These are phyloP conservation scores for Fremontodendron californicum DNA, from an alignment of 345 rosid genomes.

Conservation along the genomic window DNA sequence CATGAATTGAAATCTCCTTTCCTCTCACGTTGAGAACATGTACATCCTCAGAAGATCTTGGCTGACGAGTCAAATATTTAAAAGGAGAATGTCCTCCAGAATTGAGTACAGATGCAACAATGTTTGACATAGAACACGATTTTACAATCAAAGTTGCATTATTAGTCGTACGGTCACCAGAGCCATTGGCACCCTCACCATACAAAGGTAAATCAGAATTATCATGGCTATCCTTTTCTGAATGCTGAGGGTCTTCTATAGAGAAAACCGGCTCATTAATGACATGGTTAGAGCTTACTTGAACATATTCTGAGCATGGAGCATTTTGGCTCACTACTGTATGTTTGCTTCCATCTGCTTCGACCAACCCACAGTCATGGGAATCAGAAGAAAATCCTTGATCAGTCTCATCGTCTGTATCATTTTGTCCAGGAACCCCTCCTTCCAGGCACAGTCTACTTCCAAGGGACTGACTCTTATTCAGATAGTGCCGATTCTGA, in stretches of 20 bases:
- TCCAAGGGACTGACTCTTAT: conserved; percentile 75
- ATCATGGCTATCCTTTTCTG: conserved; percentile 47
- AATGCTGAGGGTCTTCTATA: conserved; percentile 49
- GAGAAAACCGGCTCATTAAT: conserved; percentile 52
- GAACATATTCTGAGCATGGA: conserved; percentile 38
- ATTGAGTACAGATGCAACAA: conserved; percentile 25
- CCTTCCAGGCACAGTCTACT: conserved; percentile 50
- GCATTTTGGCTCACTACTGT: conserved; percentile 28
- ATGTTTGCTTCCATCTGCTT: conserved; percentile 29
- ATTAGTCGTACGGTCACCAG: conserved; percentile 36
- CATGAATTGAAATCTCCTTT: conserved; percentile 39
- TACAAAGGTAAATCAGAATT: conserved; percentile 35
- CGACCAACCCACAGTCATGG: conserved; percentile 31
- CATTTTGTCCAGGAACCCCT: conserved; percentile 29
- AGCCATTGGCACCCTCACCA: conserved; percentile 41
- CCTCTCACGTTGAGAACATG: conserved; percentile 30
- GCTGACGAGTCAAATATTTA: conserved; percentile 28
- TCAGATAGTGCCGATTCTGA: conserved; percentile 30
- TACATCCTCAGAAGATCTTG: conserved; percentile 67
- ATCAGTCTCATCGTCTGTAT: conserved; percentile 43
- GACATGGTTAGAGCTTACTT: conserved; percentile 39
- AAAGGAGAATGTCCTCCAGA: conserved; percentile 33
- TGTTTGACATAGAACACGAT: conserved; percentile 56
- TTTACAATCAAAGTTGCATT: conserved; percentile 37
- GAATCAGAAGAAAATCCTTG: conserved; percentile 51